These are phyloP conservation scores for Penicillium psychrofluorescens DNA, from an alignment of 495 filamentous ascomycete species.

Conservation along the genomic window DNA sequence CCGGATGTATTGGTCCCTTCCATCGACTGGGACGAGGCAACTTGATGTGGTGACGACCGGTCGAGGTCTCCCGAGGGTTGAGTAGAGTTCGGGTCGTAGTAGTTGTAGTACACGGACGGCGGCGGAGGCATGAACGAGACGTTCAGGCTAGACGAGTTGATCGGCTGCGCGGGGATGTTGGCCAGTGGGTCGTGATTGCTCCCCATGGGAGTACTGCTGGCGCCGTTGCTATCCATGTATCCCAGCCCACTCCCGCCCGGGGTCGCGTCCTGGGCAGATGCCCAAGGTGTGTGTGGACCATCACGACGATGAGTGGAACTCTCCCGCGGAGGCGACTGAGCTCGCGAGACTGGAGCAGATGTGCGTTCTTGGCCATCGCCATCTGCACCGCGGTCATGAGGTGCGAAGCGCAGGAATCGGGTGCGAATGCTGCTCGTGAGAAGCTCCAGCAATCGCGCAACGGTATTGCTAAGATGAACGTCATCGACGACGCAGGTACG, in stretches of 20 bases:
- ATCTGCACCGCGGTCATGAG: constrained; percentile 34
- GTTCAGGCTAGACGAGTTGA: constrained; percentile 41
- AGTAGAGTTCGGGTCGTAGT: constrained; percentile 33
- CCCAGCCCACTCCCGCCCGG: constrained; percentile 18
- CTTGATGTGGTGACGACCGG: constrained; percentile 18
- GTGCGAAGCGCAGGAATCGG: constrained; percentile 58
- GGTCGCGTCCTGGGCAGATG: constrained; percentile 18
- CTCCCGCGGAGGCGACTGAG: constrained; percentile 32
- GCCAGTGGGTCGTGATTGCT: constrained; percentile 37
- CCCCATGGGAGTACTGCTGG: constrained; percentile 18
- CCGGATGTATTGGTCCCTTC: constrained; percentile 23
- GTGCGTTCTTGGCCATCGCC: constrained; percentile 32
- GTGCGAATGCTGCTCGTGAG: constrained; percentile 66
- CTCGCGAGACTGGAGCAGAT: constrained; percentile 27
- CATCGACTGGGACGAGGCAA: constrained; percentile 23
- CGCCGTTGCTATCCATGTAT: constrained; percentile 24
- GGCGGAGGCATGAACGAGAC: constrained; percentile 46
- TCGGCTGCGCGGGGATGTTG: constrained; percentile 38
- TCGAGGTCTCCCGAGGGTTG: constrained; percentile 25
- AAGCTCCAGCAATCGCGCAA: constrained; percentile 84
- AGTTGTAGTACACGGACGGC: constrained; percentile 41
- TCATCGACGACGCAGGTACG: constrained; percentile 87
- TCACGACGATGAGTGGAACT: constrained; percentile 22
- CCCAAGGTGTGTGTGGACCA: constrained; percentile 25
- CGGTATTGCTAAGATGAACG: constrained; percentile 88